These are phyloP conservation scores for Solanum lignicaule DNA, from an alignment of 257 asterid species.

Conservation along the genomic window DNA sequence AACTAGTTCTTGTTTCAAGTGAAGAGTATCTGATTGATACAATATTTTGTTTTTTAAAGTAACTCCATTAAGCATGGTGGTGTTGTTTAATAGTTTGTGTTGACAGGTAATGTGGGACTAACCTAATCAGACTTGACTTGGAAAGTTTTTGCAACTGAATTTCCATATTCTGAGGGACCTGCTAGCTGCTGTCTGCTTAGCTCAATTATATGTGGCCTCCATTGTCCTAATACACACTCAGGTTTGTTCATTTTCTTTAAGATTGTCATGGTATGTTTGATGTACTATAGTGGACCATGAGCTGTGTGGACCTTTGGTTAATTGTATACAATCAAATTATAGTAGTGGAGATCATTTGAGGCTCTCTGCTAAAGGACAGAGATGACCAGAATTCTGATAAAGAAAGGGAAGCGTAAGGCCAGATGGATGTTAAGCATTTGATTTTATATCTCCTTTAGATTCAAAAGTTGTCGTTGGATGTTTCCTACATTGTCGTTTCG, in stretches of 20 bases:
- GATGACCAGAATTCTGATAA: neutral
- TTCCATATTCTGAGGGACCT: conserved; percentile 1
- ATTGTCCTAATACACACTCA: neutral
- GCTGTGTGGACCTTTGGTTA: neutral
- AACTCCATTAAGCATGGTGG: neutral
- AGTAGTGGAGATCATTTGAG: neutral
- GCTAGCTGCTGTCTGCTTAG: neutral
- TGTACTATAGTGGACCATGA: neutral
- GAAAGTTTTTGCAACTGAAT: neutral
- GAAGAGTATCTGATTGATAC: neutral
- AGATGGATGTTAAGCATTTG: neutral
- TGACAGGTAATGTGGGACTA: conserved; percentile 2
- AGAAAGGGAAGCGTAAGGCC: neutral
- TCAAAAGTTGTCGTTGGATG: neutral
- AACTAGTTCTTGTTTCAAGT: neutral
- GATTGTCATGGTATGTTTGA: neutral
- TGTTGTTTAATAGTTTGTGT: neutral
- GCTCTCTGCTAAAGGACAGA: neutral
- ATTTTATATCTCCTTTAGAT: neutral
- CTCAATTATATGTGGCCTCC: neutral
- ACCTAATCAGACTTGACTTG: neutral
- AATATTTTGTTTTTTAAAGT: neutral
- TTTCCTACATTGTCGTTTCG: neutral
- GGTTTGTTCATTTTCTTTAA: neutral
- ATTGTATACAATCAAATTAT: neutral